A percentile compares a stretch with the other conserved stretches of the same genome.
These are phyloP conservation scores for Xanthoconium purpureum DNA, from an alignment of 768 basidiomycete species.

Conservation along the genomic window DNA sequence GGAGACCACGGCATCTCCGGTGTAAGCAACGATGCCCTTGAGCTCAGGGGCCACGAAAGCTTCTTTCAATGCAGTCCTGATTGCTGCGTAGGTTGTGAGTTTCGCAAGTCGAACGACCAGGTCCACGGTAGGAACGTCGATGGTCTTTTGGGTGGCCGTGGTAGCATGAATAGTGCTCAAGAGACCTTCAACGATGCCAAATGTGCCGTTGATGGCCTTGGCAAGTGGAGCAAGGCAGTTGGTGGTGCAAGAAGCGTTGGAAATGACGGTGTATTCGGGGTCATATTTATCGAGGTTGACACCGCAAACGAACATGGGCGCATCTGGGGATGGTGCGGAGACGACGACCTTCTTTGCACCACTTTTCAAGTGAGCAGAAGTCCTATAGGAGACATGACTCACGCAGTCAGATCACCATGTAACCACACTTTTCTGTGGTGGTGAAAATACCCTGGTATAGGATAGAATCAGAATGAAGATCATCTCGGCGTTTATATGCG, in stretches of 20 bases:
- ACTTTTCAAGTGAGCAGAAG: slow-evolving; percentile 90
- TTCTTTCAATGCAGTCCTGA: slow-evolving; percentile 81
- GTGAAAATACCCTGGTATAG: slow-evolving; percentile 86
- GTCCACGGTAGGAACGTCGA: slow-evolving; percentile 97
- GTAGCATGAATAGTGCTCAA: slow-evolving; percentile 99
- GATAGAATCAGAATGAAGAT: slow-evolving; percentile 1
- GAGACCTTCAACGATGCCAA: slow-evolving; percentile 92
- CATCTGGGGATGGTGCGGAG: slow-evolving; percentile 96
- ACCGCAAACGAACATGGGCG: slow-evolving; percentile 92
- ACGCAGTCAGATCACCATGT: neutral
- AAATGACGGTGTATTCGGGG: slow-evolving; percentile 87
- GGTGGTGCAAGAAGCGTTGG: slow-evolving; percentile 99
- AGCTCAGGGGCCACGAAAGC: slow-evolving; percentile 63
- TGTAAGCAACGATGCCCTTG: slow-evolving; percentile 84
- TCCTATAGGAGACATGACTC: slow-evolving; percentile 43
- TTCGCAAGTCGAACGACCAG: slow-evolving; percentile 92
- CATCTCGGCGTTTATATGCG: neutral
- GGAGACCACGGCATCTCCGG: slow-evolving; percentile 90
- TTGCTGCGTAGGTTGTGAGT: slow-evolving; percentile 79
- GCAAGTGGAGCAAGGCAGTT: slow-evolving; percentile 99
- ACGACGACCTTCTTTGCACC: slow-evolving; percentile 99
- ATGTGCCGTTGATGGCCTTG: slow-evolving; percentile 97
- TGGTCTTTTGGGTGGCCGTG: slow-evolving; percentile 91
- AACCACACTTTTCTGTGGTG: slow-evolving; percentile 72
- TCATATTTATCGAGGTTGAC: slow-evolving; percentile 95